Percentiles rank a stretch among this genome's conserved stretches.
These are phyloP conservation scores for Metschnikowia reukaufii DNA, from an alignment of 805 yeast species.

Conservation along the genomic window DNA sequence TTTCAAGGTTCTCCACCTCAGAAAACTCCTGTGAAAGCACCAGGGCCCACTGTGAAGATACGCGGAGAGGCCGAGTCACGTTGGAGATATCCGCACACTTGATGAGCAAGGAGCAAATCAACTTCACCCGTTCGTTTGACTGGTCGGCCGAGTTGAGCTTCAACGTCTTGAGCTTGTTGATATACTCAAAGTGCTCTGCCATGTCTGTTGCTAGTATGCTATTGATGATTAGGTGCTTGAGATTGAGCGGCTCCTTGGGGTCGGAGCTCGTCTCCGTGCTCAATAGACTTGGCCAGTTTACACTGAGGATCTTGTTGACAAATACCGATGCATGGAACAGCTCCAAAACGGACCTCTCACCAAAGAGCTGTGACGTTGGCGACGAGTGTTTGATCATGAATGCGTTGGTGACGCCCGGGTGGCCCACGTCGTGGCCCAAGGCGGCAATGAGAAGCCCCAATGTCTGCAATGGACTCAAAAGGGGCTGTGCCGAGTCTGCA, in stretches of 20 bases:
- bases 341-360: constrained; percentile 73
- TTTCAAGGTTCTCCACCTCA: constrained; percentile 59
- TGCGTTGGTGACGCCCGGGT: constrained; percentile 91
- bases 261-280: constrained; percentile 39
- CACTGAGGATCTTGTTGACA: constrained; percentile 34
- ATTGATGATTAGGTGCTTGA: constrained; percentile 33
- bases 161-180: constrained; percentile 47
- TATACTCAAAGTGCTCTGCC: constrained; percentile 81
- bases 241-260: constrained; percentile 9
- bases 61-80: constrained; percentile 75
- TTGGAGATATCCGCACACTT: constrained; percentile 97
- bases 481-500: constrained; percentile 18
- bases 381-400: constrained; percentile 59
- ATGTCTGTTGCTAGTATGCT: constrained; percentile 72
- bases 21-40: constrained; percentile 75
- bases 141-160: constrained; percentile 24
- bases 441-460: constrained; percentile 74
- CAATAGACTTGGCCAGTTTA: constrained; percentile 39
- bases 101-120: constrained; percentile 67
- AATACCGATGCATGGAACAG: constrained; percentile 76
- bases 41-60: constrained; percentile 84
- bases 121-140: constrained; percentile 28
- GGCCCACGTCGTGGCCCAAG: constrained; percentile 93
- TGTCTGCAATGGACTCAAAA: constrained; percentile 43
- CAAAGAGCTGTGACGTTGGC: constrained; percentile 62